Percentiles rank a stretch among this genome's conserved stretches.
Evolutionary conservation across 2,329 filamentous ascomycete species (phyloP).

Genomic region (Fusarium compactum): DNA sequence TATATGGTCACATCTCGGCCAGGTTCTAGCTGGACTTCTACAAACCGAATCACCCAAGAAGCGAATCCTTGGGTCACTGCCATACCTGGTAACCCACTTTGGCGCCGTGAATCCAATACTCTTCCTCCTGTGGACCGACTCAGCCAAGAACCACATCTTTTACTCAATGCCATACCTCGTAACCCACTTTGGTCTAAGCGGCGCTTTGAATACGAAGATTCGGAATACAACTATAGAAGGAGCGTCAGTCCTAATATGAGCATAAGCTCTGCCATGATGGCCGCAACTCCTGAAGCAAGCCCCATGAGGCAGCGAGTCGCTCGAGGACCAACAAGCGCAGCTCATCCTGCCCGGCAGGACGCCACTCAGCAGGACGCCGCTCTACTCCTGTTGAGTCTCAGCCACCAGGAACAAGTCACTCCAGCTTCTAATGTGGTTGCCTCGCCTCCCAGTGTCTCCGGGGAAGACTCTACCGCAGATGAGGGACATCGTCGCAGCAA

Average conservation of each 20-base stretch:
- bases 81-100: conserved; percentile 35
- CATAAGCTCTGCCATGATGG: conserved; percentile 23
- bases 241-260: conserved; percentile 41
- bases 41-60: conserved; percentile 32
- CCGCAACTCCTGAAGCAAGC: conserved; percentile 36
- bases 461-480: neutral
- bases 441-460: neutral
- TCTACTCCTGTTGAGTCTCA: conserved; percentile 42
- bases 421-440: neutral
- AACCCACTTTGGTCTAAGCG: conserved; percentile 40
- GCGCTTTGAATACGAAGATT: conserved; percentile 39
- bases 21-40: conserved; percentile 39
- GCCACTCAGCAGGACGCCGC: conserved; percentile 43
- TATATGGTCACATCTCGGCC: conserved; percentile 46
- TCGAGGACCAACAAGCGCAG: neutral
- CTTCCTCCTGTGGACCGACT: neutral
- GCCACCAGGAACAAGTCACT: conserved; percentile 20
- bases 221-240: conserved; percentile 32
- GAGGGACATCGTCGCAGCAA: conserved; percentile 43
- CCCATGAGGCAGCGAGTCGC: conserved; percentile 19
- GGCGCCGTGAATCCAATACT: conserved; percentile 20
- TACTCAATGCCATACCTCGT: neutral
- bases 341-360: conserved; percentile 34
- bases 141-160: neutral
- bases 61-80: conserved; percentile 43